Base-by-base conservation (phyloP, 495 filamentous ascomycete genomes). In the Aspergillus sclerotioniger region DNA sequence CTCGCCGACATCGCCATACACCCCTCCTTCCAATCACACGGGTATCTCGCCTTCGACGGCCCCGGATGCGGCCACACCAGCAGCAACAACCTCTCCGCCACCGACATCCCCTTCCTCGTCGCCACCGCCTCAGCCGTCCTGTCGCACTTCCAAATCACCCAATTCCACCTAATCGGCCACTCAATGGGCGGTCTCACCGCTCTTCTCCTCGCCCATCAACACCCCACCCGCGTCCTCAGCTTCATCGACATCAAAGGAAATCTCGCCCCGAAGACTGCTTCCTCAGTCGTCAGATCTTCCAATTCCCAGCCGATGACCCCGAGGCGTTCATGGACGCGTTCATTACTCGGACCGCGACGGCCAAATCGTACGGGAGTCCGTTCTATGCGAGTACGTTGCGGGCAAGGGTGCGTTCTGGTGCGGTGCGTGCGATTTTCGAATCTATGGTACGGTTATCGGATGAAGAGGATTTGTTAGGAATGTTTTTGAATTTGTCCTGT, bases 171-270 rank as follows among this genome's bases (percentile, higher is more conserved):
- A 1, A 67, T 67, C 4, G 67, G 67, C 46, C 69, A 69, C 48
- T 71, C 64, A 6, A 71, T 71, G 67, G 67, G 69, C 13, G 69
- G 69, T 0, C 54, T 69, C 0, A 65, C 67, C 9, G 67, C 64
- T 0, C 62, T 69, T 3, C 37, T 66, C 10, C 61, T 67, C 12
- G 67, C 67, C 9, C 50, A 60, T 12, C 35, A 46, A 0, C 20
- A 60, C 16, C 64, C 64, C 1, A 41, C 53, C 13, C 57, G 54
- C 0, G 57, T 67, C 13, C 56, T 69, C 20, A 71, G 67, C 60
- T 71, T 71, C 51, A 45, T 71, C n/a, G 43, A 71, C 28, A 71
- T 67, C 56, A 66, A 71, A 37, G 67, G 67, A 46, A 69, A 69
- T 20, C 62, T 71, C 17, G 66, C 64, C 64, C 69, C 5, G 69